Evolutionary conservation across 73 alveolate genomes (phyloP), one percentile per base, ranked within the genome.

Genomic region (Durusdinium trenchii): DNA sequence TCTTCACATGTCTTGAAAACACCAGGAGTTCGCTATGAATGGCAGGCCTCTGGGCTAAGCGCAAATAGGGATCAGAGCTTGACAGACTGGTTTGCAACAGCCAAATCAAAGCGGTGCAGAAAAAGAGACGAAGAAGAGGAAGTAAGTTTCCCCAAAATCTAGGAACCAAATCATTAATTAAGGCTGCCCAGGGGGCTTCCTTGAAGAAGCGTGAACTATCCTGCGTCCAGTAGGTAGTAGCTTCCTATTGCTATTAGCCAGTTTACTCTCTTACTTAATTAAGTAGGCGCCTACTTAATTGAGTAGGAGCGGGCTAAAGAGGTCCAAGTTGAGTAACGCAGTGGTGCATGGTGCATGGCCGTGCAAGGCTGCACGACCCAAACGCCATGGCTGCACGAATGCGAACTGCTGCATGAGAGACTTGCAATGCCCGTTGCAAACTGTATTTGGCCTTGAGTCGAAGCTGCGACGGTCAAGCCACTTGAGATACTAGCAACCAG

Each of bases 21-120:
- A 60, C 45, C 78, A 91, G 98, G 98, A 91, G 89, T 91, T 91
- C 85, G 98, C 98, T 76, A 91, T 91, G 98, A 91, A 91, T 12
- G 98, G 98, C 42, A 71, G 98, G 16, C 98, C 98, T 67, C 89
- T 91, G 20, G 98, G 96, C 73, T 90, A 54, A 90, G 86, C 82
- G 38, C 91, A 81, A 47, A 32, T 23, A 60, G 4, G 18, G 73
- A 60, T 60, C 73, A 60, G 30, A 60, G 73, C 73, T 60, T 60
- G 73, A 32, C n/a, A 60, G 73, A 60, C n/a, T n/a, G n/a, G n/a
- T n/a, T n/a, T n/a, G n/a, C n/a, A n/a, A n/a, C n/a, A n/a, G n/a
- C n/a, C n/a, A n/a, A n/a, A n/a, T n/a, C n/a, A n/a, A n/a, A n/a
- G 73, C 18, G 18, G 73, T 60, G 73, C 73, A 0, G 73, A 32